Evolutionary conservation across 495 filamentous ascomycete genomes (phyloP).

Genomic region (Recurvomyces mirabilis): DNA sequence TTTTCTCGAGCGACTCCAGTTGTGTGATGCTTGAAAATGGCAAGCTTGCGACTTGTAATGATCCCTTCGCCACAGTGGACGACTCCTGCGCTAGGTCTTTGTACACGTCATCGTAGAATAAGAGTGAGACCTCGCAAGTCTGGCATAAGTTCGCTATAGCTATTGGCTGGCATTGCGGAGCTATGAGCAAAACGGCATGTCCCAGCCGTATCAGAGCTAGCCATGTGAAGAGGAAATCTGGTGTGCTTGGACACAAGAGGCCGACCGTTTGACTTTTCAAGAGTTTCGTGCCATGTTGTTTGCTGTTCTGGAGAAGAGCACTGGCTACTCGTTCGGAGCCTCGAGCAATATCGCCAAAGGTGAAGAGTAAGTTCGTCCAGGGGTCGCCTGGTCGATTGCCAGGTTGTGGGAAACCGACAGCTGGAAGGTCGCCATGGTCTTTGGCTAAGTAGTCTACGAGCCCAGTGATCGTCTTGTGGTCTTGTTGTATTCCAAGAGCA

Average conservation of each 20-base stretch:
- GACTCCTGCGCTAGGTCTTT: constrained; percentile 17
- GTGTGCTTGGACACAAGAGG: constrained; percentile 38
- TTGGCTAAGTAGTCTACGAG: constrained; percentile 37
- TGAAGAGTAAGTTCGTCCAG: constrained; percentile 20
- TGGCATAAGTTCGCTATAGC: constrained; percentile 39
- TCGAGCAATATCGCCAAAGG: constrained; percentile 22
- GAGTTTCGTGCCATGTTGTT: background rate
- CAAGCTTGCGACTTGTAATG: too few relatives aligned
- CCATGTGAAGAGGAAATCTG: constrained; percentile 42
- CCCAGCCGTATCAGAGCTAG: constrained; percentile 41
- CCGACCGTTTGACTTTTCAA: constrained; percentile 28
- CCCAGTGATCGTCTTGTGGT: constrained; percentile 35
- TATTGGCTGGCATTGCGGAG: constrained; percentile 39
- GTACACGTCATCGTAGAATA: constrained; percentile 32
- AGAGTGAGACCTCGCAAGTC: constrained; percentile 23
- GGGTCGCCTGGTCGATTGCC: background rate
- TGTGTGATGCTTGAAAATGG: too few relatives aligned
- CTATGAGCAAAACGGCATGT: constrained; percentile 40
- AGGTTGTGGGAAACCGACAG: constrained; percentile 33
- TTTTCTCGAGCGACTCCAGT: too few relatives aligned
- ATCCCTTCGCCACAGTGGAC: too few relatives aligned
- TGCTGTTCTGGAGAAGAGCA: background rate
- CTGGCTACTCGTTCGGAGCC: constrained; percentile 11
- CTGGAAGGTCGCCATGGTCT: constrained; percentile 26
- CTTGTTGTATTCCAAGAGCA: constrained; percentile 20